Base-by-base conservation (phyloP, 129 eudicot genomes). In the Helichrysum umbraculigerum region DNA sequence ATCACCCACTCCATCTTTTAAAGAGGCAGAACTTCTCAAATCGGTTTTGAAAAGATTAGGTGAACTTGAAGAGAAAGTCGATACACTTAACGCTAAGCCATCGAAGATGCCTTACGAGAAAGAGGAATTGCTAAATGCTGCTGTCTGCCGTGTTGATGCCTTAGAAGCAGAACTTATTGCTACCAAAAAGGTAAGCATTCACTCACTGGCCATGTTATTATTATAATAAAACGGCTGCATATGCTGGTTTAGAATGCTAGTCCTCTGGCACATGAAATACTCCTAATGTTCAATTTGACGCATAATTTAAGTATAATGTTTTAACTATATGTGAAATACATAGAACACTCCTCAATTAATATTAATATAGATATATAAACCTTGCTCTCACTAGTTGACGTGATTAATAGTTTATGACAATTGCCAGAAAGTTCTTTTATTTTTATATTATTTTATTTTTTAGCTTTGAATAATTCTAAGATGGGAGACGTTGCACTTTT, bases 101-200 rank as follows among this genome's bases (percentile, higher is more conserved):
- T 88, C 89, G 16, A 87, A 68, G 77, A 93, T 93, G 98, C 98
- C 98, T 19, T 87, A 78, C 66, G 98, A 90, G 80, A 93, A 93
- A 82, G 98, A 88, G 66, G 98, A 92, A 77, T 76, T 92, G 85
- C 80, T 92, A 54, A 89, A 92, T 75, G 98, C 96, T 79, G 96
- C 98, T 87, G 97, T 94, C 77, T 94, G 92, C 70, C 97, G 97
- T 54, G 98, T 94, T 76, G 98, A 94, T 87, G 98, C 97, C 52
- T 86, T 94, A 57, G 97, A 94, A 82, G 98, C 98, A 2, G 97
- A 94, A 84, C 80, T 94, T 69, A 94, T 94, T 86, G 97, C 98
- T 70, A 91, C 98, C 56, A 94, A 93, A 70, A 90, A 90, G 98
- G 98, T 93, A 80, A 58, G 9, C 22, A 11, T 44, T 32, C 32